These are phyloP conservation scores for Geosmithia flava DNA, from an alignment of 2,329 filamentous ascomycete genomes.

Conservation along the genomic window DNA sequence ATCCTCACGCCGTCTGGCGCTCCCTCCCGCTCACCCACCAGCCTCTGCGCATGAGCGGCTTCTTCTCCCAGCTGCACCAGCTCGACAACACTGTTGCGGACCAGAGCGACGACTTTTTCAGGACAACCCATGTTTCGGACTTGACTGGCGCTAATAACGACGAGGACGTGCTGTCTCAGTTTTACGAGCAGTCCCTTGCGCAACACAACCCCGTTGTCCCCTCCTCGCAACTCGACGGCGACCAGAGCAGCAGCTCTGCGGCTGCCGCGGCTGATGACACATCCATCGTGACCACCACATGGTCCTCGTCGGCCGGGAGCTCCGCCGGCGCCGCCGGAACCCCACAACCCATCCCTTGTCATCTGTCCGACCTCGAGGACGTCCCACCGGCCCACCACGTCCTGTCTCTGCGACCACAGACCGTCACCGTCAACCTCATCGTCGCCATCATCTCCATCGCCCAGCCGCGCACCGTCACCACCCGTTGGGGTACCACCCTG, in stretches of 20 bases:
- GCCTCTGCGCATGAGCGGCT: constrained; percentile 28
- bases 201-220: constrained; percentile 49
- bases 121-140: constrained; percentile 24
- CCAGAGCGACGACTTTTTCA: constrained; percentile 31
- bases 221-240: constrained; percentile 43
- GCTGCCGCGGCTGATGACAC: constrained; percentile 18
- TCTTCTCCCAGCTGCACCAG: constrained; percentile 31
- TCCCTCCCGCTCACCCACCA: constrained; percentile 34
- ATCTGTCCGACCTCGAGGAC: constrained; percentile 46
- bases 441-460: constrained; percentile 65
- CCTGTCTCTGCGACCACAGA: constrained; percentile 59
- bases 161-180: constrained; percentile 40
- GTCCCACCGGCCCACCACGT: constrained; percentile 59
- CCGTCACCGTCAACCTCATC: constrained; percentile 72
- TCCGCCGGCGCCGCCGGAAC: constrained; percentile 13
- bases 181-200: constrained; percentile 68
- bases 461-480: constrained; percentile 53
- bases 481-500: constrained; percentile 47
- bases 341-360: constrained; percentile 11
- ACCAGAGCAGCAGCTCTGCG: constrained; percentile 9
- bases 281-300: constrained; percentile 9
- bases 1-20: constrained; percentile 33
- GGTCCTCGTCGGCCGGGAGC: constrained; percentile 20
- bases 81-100: constrained; percentile 11
- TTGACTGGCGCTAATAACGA: constrained; percentile 15